phyloP scores from a whole-genome alignment of 1,284 basidiomycete species.

The Ustilago bromivora region DNA sequence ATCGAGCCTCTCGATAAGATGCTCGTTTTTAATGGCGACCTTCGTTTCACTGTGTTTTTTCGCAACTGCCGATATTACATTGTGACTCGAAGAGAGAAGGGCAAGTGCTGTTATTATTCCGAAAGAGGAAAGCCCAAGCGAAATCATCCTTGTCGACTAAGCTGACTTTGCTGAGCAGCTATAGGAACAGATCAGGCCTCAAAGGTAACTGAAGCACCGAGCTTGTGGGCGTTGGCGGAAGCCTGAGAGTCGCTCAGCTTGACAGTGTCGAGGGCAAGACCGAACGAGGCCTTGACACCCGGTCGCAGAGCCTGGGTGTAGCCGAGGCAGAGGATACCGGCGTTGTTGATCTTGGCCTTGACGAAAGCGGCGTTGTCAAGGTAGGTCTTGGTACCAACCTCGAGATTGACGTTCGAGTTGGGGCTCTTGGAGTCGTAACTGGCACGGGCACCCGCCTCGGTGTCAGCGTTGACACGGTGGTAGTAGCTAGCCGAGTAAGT shows the following conservation, averaged over 20 bases:
- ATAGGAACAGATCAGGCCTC: slow-evolving; percentile 67
- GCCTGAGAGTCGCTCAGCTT: slow-evolving; percentile 68
- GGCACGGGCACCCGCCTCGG: slow-evolving; percentile 90
- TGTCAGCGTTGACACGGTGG: slow-evolving; percentile 93
- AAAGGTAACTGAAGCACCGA: slow-evolving; percentile 74
- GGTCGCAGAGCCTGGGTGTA: slow-evolving; percentile 73
- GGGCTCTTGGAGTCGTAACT: slow-evolving; percentile 91
- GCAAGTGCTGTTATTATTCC: slow-evolving; percentile 1
- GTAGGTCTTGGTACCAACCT: slow-evolving; percentile 92
- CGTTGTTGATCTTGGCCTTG: slow-evolving; percentile 99
- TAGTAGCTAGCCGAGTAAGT: slow-evolving; percentile 97
- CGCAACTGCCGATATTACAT: slow-evolving; percentile 40
- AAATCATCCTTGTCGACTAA: slow-evolving; percentile 7
- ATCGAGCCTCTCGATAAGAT: not conserved
- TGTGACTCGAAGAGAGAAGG: slow-evolving; percentile 2
- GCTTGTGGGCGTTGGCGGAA: slow-evolving; percentile 72
- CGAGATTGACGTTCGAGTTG: slow-evolving; percentile 86
- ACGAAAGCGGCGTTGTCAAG: slow-evolving; percentile 90
- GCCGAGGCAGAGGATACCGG: slow-evolving; percentile 70
- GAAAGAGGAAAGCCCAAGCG: slow-evolving; percentile 2
- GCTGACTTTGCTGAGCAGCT: not conserved
- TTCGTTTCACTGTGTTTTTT: slow-evolving; percentile 18
- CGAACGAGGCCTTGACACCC: slow-evolving; percentile 93
- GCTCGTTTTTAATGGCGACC: not conserved
- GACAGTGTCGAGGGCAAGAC: slow-evolving; percentile 71